Percentiles rank a stretch among this genome's conserved stretches.
Conservation (phyloP, 148 eudicot genomes). For the Cornus kousa region DNA sequence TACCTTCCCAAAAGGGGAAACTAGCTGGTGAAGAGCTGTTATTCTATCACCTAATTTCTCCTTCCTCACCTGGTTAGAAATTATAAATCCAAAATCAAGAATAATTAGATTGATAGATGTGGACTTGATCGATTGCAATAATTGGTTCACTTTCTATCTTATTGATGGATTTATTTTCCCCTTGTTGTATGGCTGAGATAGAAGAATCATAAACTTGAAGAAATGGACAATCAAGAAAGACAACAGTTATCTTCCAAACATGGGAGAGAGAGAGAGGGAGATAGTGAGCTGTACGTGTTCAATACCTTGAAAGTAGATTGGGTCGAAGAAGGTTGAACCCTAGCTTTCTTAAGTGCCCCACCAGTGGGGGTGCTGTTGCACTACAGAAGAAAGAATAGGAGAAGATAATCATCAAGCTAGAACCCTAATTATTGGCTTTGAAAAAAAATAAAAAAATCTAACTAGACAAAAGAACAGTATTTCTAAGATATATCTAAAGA, state of each 20-base stretch:
- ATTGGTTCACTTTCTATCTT: background rate
- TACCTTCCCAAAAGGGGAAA: slow-evolving; percentile 94
- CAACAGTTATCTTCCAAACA: slow-evolving; percentile 45
- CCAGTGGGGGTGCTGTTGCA: slow-evolving; percentile 62
- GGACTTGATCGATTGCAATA: slow-evolving; percentile 12
- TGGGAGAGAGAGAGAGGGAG: slow-evolving; percentile 20
- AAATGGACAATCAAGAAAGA: slow-evolving; percentile 67
- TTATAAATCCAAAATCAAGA: background rate
- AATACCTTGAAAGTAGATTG: slow-evolving; percentile 74
- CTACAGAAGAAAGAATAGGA: slow-evolving; percentile 28
- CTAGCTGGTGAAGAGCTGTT: slow-evolving; percentile 84
- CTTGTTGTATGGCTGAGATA: slow-evolving; percentile 26
- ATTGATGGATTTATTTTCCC: background rate
- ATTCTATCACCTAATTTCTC: slow-evolving; percentile 85
- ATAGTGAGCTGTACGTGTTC: slow-evolving; percentile 14
- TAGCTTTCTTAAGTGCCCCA: slow-evolving; percentile 70
- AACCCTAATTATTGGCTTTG: slow-evolving; percentile 10
- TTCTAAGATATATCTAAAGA: background rate
- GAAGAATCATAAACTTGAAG: slow-evolving; percentile 39
- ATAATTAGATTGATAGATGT: background rate
- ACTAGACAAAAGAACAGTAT: background rate
- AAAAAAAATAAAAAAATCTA: background rate
- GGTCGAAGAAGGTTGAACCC: slow-evolving; percentile 72
- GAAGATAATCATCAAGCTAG: background rate
- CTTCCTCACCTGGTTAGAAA: slow-evolving; percentile 65